Conservation (phyloP, 192 early-diverging fungal species). For the Martensiomyces pterosporus region DNA sequence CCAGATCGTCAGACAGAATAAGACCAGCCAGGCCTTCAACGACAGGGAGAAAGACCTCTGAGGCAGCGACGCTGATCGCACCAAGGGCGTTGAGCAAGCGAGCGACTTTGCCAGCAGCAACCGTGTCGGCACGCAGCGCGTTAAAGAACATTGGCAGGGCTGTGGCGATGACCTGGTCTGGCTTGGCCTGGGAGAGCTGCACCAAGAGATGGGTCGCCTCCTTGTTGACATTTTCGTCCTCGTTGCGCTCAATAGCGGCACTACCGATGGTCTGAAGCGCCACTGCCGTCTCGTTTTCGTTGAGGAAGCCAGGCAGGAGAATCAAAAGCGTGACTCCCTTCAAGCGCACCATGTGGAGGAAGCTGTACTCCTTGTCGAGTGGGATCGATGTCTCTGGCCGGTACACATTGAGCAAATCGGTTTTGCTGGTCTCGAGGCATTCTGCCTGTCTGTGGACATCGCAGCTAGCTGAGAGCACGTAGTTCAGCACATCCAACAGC, state of each 20-base stretch:
- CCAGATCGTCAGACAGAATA: conserved; percentile 12
- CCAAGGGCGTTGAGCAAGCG: conserved; percentile 39
- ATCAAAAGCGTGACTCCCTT: conserved; percentile 67
- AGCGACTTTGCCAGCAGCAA: conserved; percentile 26
- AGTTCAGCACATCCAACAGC: conserved; percentile 65
- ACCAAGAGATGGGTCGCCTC: conserved; percentile 44
- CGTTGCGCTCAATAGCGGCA: conserved; percentile 41
- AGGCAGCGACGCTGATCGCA: conserved; percentile 34
- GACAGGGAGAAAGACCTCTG: conserved; percentile 16
- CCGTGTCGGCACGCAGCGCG: conserved; percentile 28
- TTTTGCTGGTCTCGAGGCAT: conserved; percentile 67
- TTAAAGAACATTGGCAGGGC: conserved; percentile 43
- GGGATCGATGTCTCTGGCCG: conserved; percentile 59
- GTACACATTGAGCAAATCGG: conserved; percentile 71
- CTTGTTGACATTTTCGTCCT: conserved; percentile 50
- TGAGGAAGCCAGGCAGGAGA: conserved; percentile 54
- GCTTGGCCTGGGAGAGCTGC: conserved; percentile 38
- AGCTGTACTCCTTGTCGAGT: conserved; percentile 66
- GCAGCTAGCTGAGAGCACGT: conserved; percentile 68
- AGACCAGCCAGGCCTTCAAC: conserved; percentile 16
- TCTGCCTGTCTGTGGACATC: conserved; percentile 30
- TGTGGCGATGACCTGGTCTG: conserved; percentile 18
- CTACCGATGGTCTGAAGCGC: conserved; percentile 38
- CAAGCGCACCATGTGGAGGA: conserved; percentile 64
- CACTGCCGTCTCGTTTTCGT: conserved; percentile 51